These are phyloP conservation scores for Aspergillus piperis DNA, from an alignment of 2,329 filamentous ascomycete species.

Conservation along the genomic window DNA sequence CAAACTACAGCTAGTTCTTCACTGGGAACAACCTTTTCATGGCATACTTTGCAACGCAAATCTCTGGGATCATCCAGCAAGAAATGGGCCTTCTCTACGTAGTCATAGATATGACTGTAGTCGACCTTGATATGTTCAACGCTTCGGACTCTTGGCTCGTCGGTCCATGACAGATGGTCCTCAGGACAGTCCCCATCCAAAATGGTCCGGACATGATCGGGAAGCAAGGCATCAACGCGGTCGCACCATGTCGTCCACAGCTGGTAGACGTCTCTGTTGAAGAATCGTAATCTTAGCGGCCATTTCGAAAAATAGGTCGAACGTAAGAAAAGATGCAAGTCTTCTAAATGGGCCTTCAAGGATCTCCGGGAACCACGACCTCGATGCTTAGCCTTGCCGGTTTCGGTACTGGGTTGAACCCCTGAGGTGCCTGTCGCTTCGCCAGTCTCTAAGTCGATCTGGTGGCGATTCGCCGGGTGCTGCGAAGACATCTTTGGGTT, in stretches of 20 bases:
- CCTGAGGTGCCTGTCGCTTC: conserved; percentile 33
- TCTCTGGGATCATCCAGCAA: conserved; percentile 42
- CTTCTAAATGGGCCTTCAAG: conserved; percentile 70
- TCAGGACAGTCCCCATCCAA: conserved; percentile 49
- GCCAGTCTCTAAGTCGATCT: conserved; percentile 66
- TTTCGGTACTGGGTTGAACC: conserved; percentile 38
- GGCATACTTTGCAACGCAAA: conserved; percentile 54
- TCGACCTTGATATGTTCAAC: conserved; percentile 54
- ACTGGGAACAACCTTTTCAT: conserved; percentile 35
- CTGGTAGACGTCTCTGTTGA: conserved; percentile 66
- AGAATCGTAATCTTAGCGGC: conserved; percentile 82
- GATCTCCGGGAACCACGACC: conserved; percentile 56
- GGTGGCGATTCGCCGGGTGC: neutral
- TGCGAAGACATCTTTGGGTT: conserved; percentile 76
- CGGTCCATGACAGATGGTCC: conserved; percentile 2
- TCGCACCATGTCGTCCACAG: conserved; percentile 66
- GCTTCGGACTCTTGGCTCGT: conserved; percentile 34
- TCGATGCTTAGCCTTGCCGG: conserved; percentile 42
- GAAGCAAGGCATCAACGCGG: conserved; percentile 51
- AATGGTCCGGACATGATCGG: conserved; percentile 54
- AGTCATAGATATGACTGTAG: conserved; percentile 52
- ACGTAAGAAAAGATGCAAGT: conserved; percentile 76
- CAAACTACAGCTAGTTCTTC: conserved; percentile 55
- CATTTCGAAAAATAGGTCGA: conserved; percentile 78
- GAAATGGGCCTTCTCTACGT: conserved; percentile 54